phyloP scores from a whole-genome alignment of 192 early-diverging fungal species.

The Obelidium mucronatum region DNA sequence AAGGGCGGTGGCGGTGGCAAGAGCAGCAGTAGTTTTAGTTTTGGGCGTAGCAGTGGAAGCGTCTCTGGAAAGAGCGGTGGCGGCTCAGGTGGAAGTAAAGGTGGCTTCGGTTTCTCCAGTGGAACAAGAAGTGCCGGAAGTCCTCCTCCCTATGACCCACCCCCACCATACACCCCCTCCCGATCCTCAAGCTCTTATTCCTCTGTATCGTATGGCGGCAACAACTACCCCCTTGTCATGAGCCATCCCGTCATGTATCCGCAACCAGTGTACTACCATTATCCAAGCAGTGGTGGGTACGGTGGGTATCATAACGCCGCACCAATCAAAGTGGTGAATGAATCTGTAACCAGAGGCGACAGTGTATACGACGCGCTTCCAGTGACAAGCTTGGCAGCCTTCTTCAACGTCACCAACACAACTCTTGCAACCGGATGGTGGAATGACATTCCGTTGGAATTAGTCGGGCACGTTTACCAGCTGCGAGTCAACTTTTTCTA shows the following conservation, averaged over 20 bases:
- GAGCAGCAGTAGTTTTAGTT: too few species aligned
- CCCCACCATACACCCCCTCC: neutral
- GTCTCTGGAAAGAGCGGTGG: too few species aligned
- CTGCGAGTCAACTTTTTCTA: conserved; percentile 8
- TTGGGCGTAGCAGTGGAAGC: too few species aligned
- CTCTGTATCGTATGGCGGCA: neutral
- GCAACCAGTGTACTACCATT: neutral
- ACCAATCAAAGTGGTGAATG: neutral
- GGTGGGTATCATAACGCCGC: neutral
- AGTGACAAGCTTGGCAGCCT: neutral
- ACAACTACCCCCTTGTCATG: neutral
- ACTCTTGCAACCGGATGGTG: neutral
- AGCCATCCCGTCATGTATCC: neutral
- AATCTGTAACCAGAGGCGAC: neutral
- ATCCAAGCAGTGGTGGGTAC: too few species aligned
- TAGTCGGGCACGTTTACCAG: neutral
- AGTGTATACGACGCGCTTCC: neutral
- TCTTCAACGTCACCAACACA: neutral
- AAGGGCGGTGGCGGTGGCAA: neutral
- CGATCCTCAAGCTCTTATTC: neutral
- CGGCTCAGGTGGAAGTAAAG: neutral
- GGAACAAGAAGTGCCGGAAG: too few species aligned
- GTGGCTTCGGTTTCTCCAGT: too few species aligned
- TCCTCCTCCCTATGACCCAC: too few species aligned
- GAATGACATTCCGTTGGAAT: neutral